A percentile compares a stretch with the other conserved stretches of the same genome.
phyloP scores from a whole-genome alignment of 179 eudicot species.

The Actinidia chinensis region DNA sequence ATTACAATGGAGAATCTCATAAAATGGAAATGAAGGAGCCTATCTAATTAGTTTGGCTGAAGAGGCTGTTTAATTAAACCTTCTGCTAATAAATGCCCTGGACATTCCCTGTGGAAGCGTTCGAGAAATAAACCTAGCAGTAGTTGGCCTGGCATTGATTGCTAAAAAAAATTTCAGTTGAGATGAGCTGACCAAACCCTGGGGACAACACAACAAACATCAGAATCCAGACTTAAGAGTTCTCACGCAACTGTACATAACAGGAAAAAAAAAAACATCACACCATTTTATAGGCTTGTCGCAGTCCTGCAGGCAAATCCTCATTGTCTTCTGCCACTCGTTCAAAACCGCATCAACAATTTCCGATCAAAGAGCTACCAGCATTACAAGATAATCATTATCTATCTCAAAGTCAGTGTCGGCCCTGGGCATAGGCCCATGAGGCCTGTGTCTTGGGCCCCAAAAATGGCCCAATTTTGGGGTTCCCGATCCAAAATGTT shows the following conservation, averaged over 20 bases:
- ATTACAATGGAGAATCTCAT: neutral
- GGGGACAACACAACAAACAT: conserved; percentile 23
- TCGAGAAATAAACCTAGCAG: conserved; percentile 75
- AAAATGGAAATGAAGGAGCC: neutral
- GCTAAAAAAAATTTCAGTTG: conserved; percentile 77
- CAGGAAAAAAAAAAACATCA: neutral
- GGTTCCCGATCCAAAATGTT: too few species aligned
- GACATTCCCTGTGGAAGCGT: conserved; percentile 79
- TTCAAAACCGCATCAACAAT: conserved; percentile 89
- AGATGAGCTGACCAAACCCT: conserved; percentile 97
- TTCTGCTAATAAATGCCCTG: conserved; percentile 90
- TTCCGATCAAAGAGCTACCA: conserved; percentile 79
- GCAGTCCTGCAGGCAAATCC: conserved; percentile 94
- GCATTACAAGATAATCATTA: conserved; percentile 22
- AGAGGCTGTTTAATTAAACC: neutral
- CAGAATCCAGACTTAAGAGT: neutral
- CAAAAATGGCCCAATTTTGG: too few species aligned
- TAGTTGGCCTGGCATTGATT: conserved; percentile 86
- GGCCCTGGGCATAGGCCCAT: too few species aligned
- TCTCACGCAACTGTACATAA: neutral
- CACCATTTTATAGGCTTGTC: conserved; percentile 97
- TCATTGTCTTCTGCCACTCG: conserved; percentile 95
- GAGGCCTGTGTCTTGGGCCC: too few species aligned
- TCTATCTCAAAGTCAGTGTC: neutral
- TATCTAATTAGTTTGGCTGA: neutral